Conservation (phyloP, 1,284 basidiomycete species). For the Mycena citricolor region DNA sequence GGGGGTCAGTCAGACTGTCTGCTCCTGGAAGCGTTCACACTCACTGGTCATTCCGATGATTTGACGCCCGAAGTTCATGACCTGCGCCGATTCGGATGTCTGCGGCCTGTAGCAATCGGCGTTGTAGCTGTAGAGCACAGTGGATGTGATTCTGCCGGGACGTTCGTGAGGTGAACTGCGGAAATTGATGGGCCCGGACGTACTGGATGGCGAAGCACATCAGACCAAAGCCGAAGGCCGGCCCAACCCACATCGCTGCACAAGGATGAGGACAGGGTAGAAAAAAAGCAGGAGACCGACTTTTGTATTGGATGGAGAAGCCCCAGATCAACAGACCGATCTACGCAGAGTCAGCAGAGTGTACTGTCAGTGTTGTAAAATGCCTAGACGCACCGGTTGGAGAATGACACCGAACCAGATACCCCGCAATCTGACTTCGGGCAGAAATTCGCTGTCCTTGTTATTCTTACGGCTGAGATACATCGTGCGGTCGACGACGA, state of each 20-base stretch:
- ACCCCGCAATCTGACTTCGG: conserved; percentile 20
- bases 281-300: not conserved
- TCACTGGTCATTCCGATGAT: conserved; percentile 21
- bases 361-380: not conserved
- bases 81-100: conserved; percentile 19
- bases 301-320: conserved; percentile 21
- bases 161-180: not conserved
- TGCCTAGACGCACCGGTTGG: conserved; percentile 10
- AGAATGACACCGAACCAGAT: conserved; percentile 21
- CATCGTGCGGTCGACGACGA: conserved; percentile 22
- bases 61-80: conserved; percentile 21
- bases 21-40: not conserved
- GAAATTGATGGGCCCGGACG: not conserved
- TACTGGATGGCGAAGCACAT: conserved; percentile 22
- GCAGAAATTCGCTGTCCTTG: conserved; percentile 8
- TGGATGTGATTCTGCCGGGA: conserved; percentile 12
- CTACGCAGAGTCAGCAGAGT: not conserved
- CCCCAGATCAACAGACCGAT: conserved; percentile 23
- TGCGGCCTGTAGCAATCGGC: conserved; percentile 20
- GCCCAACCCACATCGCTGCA: conserved; percentile 15
- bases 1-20: not conserved
- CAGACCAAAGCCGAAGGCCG: conserved; percentile 17
- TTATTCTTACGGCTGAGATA: conserved; percentile 12
- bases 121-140: conserved; percentile 18
- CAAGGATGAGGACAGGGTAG: not conserved